Evolutionary conservation across 2,329 filamentous ascomycete species (phyloP), one percentile per base, ranked within the genome.

Genomic region (Didymella glomerata): DNA sequence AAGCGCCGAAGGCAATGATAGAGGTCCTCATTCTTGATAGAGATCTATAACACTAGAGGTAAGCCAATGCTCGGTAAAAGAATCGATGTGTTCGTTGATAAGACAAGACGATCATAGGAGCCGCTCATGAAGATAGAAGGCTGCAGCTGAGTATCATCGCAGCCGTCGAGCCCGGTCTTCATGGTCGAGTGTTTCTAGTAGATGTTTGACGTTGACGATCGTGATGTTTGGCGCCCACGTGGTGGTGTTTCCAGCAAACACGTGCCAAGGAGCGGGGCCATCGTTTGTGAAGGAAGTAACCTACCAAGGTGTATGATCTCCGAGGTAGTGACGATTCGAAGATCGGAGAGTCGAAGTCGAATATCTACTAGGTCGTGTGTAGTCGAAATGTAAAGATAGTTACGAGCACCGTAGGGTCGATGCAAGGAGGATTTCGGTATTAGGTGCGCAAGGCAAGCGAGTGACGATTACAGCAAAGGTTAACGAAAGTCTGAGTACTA

Each of bases 1-100:
- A 66, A 48, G 66, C 70, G 65, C 68, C 70, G 54, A 74, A 58
- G 44, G 68, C 65, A 54, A 75, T 47, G 32, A 74, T 54, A 18
- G 72, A 56, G 36, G 69, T 54, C 68, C 62, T 75, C 75, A 77
- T 77, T 25, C 25, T 67, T 55, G 41, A 48, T 48, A 9, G 38
- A 53, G 49, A 60, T 54, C 65, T 68, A 38, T 25, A 46, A 38
- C 18, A 40, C 18, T 44, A 20, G 3, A 20, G 42, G 64, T 70
- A 64, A 71, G 68, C 62, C n/a, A 50, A 44, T 47, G 47, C 46
- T 47, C 47, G 8, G 27, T 40, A 24, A 30, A 42, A 48, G n/a
- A 36, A 42, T 32, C 18, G 32, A 50, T 10, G 27, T n/a, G 14
- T 42, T 46, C 25, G 46, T 58, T 41, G 25, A 34, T 9, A 27